phyloP scores from a whole-genome alignment of 2,329 filamentous ascomycete species.

The Neofusicoccum umdonicola region DNA sequence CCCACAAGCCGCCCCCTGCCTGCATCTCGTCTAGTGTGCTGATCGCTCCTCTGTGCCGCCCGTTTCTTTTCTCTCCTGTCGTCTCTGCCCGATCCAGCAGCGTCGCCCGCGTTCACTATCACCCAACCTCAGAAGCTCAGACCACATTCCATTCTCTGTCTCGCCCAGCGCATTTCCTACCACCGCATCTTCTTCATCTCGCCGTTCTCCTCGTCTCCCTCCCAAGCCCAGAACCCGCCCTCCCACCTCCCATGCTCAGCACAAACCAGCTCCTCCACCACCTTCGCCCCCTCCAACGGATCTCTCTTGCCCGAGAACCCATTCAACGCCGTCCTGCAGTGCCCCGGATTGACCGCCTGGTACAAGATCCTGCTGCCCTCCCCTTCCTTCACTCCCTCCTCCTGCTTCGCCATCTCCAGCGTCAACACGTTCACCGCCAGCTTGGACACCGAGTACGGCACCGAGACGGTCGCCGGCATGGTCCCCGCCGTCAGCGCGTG shows the following conservation, averaged over 20 bases:
- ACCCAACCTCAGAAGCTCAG: too few species aligned
- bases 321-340: slow-evolving; percentile 27
- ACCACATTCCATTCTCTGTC: too few species aligned
- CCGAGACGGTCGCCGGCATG: slow-evolving; percentile 28
- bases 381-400: neutral
- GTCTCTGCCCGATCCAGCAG: neutral
- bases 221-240: slow-evolving; percentile 24
- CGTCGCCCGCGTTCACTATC: too few species aligned
- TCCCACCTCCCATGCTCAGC: slow-evolving; percentile 18
- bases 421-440: slow-evolving; percentile 25
- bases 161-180: neutral
- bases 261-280: too few species aligned
- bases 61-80: neutral
- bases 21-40: neutral
- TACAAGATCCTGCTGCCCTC: slow-evolving; percentile 16
- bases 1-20: neutral
- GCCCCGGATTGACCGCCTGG: slow-evolving; percentile 23
- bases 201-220: slow-evolving; percentile 12
- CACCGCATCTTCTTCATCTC: slow-evolving; percentile 19
- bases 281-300: too few species aligned
- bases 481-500: slow-evolving; percentile 22
- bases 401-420: slow-evolving; percentile 22
- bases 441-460: slow-evolving; percentile 25
- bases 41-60: neutral
- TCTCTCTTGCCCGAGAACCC: slow-evolving; percentile 14